phyloP scores from a whole-genome alignment of 1,284 basidiomycete species.

The Ustilago hordei region DNA sequence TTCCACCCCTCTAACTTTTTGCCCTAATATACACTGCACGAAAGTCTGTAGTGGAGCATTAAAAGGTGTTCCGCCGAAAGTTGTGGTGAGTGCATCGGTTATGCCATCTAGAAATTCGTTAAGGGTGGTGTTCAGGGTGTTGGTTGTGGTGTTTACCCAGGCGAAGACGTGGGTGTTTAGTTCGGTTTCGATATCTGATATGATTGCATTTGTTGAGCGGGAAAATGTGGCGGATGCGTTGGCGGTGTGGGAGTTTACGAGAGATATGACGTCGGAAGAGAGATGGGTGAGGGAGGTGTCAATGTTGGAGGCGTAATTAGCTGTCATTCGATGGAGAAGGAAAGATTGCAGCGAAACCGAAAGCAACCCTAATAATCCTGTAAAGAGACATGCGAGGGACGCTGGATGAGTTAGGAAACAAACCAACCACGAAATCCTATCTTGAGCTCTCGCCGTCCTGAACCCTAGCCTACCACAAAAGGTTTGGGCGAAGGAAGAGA shows the following conservation, averaged over 20 bases:
- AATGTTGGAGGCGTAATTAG: conserved; percentile 28
- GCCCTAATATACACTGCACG: conserved; percentile 81
- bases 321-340: conserved; percentile 69
- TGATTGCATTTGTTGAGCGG: conserved; percentile 78
- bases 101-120: conserved; percentile 72
- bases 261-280: conserved; percentile 77
- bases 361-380: conserved; percentile 88
- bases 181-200: conserved; percentile 77
- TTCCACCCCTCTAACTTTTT: conserved; percentile 87
- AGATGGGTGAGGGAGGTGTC: conserved; percentile 75
- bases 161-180: conserved; percentile 83
- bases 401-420: conserved; percentile 90
- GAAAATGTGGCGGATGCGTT: conserved; percentile 80
- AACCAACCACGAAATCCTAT: conserved; percentile 78
- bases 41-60: conserved; percentile 53
- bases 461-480: conserved; percentile 38
- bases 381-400: conserved; percentile 86
- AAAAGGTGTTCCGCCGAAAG: conserved; percentile 75
- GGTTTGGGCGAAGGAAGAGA: conserved; percentile 33
- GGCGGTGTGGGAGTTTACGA: conserved; percentile 83
- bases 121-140: conserved; percentile 79
- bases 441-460: conserved; percentile 17
- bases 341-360: conserved; percentile 86
- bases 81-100: conserved; percentile 72
- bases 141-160: conserved; percentile 93